Evolutionary conservation across 129 eudicot species (phyloP), one percentile per base, ranked within the genome.

Genomic region (Centella asiatica): DNA sequence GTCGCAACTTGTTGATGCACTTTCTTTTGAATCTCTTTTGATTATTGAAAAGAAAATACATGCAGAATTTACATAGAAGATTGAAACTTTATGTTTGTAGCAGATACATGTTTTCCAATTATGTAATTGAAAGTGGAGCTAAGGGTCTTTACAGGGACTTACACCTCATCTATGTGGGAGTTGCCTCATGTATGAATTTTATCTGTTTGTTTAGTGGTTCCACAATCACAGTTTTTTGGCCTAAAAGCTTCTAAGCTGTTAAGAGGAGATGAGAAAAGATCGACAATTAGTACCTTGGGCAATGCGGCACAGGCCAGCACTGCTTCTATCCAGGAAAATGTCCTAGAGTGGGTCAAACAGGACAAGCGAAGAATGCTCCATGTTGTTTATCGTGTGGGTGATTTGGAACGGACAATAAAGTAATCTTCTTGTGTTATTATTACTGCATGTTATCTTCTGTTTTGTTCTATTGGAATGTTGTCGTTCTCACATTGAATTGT

Each of bases 281-380:
- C 63, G 44, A 61, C 72, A 10, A 66, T 71, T 59, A 67, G 45
- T 62, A 82, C 79, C 6, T 69, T 84, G 49, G 88, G 90, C 33
- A 82, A 64, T 75, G 77, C 73, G 69, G 70, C 86, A 9, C 98
- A 87, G 74, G 88, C 90, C 69, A 92, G 84, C 76, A 79, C 90
- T 14, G 52, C 85, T 44, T 64, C 76, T 32, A 77, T 77, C 5
- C 86, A 82, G 29, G 98, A 87, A 71, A 79, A 73, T 78, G 90
- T 76, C 11, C 79, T 87, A 62, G 92, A 93, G 44, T 93, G 96
- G 96, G 95, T 85, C 6, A 93, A 93, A 64, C 71, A 76, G 60
- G 99, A 93, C 78, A 85, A 87, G 57, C 80, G 99, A 75, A 87
- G 99, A 78, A 82, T 93, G 95, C 96, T 93, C 44, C 99, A 93